Conservation (phyloP, 805 yeast genomes). For the Saccharomycopsis olivae region DNA sequence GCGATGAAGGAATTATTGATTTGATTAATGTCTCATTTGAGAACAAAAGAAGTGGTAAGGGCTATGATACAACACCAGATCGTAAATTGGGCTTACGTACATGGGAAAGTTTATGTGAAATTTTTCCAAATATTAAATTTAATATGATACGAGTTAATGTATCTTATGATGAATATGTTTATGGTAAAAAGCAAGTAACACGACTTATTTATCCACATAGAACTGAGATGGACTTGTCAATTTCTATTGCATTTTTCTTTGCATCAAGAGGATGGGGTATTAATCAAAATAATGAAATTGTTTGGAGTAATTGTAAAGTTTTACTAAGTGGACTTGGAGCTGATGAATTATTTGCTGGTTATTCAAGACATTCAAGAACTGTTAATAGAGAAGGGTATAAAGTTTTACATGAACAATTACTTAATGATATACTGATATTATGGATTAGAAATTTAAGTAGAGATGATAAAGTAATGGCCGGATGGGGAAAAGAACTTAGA, state of each 20-base stretch:
- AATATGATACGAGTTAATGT: constrained; percentile 62
- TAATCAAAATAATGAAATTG: constrained; percentile 12
- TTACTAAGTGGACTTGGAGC: constrained; percentile 92
- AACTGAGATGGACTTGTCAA: constrained; percentile 93
- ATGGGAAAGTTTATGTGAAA: constrained; percentile 37
- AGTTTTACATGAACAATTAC: constrained; percentile 47
- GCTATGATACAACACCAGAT: constrained; percentile 73
- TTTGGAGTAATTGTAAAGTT: constrained; percentile 47
- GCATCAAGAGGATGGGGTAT: constrained; percentile 57
- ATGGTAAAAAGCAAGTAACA: constrained; percentile 40
- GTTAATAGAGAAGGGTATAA: constrained; percentile 26
- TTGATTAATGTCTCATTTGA: constrained; percentile 89
- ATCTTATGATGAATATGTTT: constrained; percentile 52
- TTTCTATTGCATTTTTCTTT: constrained; percentile 90
- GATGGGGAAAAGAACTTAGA: constrained; percentile 83
- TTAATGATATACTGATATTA: constrained; percentile 60
- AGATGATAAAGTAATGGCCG: constrained; percentile 79
- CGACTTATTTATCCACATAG: constrained; percentile 69
- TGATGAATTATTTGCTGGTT: constrained; percentile 94
- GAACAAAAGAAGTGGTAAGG: constrained; percentile 63
- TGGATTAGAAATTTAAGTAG: constrained; percentile 77
- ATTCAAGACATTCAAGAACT: constrained; percentile 65
- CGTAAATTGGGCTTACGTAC: constrained; percentile 62
- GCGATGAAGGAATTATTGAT: constrained; percentile 35
- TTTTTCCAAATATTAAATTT: constrained; percentile 33